Conservation (phyloP, 1,284 basidiomycete species). For the Puccinia horiana region DNA sequence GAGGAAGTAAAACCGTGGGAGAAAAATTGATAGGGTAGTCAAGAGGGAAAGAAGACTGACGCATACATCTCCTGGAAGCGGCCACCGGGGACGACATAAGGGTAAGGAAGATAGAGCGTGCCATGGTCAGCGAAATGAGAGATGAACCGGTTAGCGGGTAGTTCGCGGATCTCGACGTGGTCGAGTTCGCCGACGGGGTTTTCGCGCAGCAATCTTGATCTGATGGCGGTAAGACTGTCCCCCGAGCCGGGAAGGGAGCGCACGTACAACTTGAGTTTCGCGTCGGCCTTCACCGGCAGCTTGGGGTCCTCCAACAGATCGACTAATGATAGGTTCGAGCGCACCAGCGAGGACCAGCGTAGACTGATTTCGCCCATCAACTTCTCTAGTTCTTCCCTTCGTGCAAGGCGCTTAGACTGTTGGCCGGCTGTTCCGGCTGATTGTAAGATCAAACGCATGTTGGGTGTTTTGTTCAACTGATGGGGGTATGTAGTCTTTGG, state of each 20-base stretch:
- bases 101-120: conserved; percentile 40
- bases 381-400: not conserved
- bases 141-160: not conserved
- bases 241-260: not conserved
- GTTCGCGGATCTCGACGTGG: conserved; percentile 20
- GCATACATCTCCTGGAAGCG: conserved; percentile 49
- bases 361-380: conserved; percentile 17
- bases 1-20: not conserved
- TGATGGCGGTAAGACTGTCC: conserved; percentile 1
- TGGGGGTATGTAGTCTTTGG: no score
- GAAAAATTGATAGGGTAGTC: not conserved
- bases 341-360: conserved; percentile 21
- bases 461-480: no score
- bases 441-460: no score
- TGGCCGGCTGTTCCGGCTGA: not conserved
- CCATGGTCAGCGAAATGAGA: conserved; percentile 17
- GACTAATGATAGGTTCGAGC: conserved; percentile 29
- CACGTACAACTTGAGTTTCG: not conserved
- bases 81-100: conserved; percentile 47
- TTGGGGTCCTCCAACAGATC: conserved; percentile 43
- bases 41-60: conserved; percentile 29
- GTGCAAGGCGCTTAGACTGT: not conserved
- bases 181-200: conserved; percentile 39
- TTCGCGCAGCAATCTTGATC: not conserved
- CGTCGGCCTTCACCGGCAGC: not conserved